A percentile compares a stretch with the other conserved stretches of the same genome.
These are phyloP conservation scores for Arthrobotrys iridis DNA, from an alignment of 2,329 filamentous ascomycete species.

Conservation along the genomic window DNA sequence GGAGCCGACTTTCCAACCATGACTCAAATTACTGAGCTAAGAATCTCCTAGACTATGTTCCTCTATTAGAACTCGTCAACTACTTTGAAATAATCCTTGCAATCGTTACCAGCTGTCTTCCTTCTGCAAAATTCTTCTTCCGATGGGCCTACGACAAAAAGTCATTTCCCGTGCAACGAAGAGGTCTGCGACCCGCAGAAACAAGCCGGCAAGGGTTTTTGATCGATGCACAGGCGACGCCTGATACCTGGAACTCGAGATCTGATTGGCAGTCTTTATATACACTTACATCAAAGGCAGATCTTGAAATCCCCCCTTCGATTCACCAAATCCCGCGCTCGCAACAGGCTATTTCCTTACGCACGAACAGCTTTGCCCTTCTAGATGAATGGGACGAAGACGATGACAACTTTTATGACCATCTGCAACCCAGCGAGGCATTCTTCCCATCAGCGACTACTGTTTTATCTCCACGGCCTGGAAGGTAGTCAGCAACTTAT, in stretches of 20 bases:
- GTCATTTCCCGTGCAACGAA: constrained; percentile 14
- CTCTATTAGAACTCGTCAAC: constrained; percentile 42
- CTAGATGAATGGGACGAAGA: constrained; percentile 49
- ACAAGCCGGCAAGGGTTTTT: constrained; percentile 44
- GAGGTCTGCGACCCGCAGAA: constrained; percentile 19
- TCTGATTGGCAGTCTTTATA: constrained; percentile 41
- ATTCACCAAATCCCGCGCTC: constrained; percentile 23
- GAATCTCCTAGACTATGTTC: constrained; percentile 31
- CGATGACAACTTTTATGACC: constrained; percentile 53
- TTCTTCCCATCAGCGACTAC: constrained; percentile 48
- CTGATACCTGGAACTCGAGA: constrained; percentile 46
- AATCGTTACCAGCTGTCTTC: constrained; percentile 41
- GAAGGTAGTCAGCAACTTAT: not conserved
- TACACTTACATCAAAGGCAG: constrained; percentile 18
- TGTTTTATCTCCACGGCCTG: constrained; percentile 34
- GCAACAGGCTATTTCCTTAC: not conserved
- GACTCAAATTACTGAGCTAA: not conserved
- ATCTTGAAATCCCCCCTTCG: constrained; percentile 19
- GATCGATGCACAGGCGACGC: not conserved
- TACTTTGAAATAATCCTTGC: constrained; percentile 49
- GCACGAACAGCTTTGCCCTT: constrained; percentile 24
- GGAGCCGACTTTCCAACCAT: not conserved
- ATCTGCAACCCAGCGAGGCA: constrained; percentile 49
- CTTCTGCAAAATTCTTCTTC: constrained; percentile 47
- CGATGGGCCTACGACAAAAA: constrained; percentile 46